These are phyloP conservation scores for Drosera spatulata DNA, from an alignment of 179 eudicot genomes.

Conservation along the genomic window DNA sequence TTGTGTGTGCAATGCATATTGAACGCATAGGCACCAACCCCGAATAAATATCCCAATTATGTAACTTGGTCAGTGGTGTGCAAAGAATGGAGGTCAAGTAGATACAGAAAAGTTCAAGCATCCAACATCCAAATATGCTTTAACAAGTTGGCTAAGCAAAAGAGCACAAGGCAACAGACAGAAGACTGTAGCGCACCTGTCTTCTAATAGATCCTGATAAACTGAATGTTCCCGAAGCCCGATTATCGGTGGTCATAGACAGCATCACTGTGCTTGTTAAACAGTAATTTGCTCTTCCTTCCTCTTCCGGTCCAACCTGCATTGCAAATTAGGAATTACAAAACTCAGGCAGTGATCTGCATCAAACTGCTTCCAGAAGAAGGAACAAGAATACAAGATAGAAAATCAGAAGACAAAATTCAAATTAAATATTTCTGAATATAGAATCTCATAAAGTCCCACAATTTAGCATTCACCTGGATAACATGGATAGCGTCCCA, in stretches of 20 bases:
- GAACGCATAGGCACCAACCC: no score
- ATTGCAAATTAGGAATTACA: background rate
- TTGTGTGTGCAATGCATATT: no score
- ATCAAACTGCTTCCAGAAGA: background rate
- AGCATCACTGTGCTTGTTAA: conserved; percentile 98
- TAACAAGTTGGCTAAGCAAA: no score
- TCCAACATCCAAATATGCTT: no score
- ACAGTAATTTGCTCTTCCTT: conserved; percentile 73
- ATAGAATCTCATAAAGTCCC: background rate
- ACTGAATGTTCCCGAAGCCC: conserved; percentile 70
- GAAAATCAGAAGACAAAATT: conserved; percentile 1
- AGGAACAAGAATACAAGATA: background rate
- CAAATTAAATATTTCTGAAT: background rate
- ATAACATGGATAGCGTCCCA: conserved; percentile 99
- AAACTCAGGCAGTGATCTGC: conserved; percentile 1
- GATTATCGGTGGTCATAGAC: conserved; percentile 74
- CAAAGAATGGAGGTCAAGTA: no score
- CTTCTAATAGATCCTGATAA: conserved; percentile 94
- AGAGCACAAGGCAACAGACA: background rate
- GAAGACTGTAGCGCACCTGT: conserved; percentile 45
- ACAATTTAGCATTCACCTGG: conserved; percentile 36
- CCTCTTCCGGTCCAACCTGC: conserved; percentile 79
- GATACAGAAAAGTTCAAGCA: no score
- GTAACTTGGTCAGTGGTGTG: no score
- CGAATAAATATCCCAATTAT: no score